These are phyloP conservation scores for Pueraria montana DNA, from an alignment of 306 rosid genomes.

Conservation along the genomic window DNA sequence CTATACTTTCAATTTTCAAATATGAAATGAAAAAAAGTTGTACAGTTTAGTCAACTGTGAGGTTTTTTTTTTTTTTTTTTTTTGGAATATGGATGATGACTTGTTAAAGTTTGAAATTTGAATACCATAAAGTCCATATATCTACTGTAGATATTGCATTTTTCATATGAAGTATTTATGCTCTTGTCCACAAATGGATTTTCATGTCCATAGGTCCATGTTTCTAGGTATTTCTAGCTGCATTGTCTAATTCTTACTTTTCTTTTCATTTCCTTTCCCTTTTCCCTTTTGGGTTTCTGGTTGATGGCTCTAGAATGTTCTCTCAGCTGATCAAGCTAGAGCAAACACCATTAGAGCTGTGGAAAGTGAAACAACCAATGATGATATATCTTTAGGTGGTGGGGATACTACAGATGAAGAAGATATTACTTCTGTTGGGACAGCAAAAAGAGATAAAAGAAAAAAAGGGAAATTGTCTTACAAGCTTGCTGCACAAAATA, in stretches of 20 bases:
- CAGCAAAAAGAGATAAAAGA: constrained; percentile 41
- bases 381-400: constrained; percentile 49
- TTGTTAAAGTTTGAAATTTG: no score
- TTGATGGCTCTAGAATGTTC: constrained; percentile 63
- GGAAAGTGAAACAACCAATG: constrained; percentile 55
- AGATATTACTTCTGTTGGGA: constrained; percentile 44
- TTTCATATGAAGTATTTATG: constrained; percentile 34
- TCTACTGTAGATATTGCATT: constrained; percentile 2
- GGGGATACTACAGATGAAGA: constrained; percentile 51
- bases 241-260: no score
- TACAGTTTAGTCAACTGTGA: background rate
- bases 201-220: background rate
- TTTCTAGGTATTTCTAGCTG: no score
- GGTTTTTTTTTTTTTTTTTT: no score
- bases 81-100: no score
- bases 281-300: constrained; percentile 12
- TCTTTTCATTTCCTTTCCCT: background rate
- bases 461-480: constrained; percentile 37
- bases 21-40: background rate
- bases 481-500: constrained; percentile 54
- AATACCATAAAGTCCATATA: background rate
- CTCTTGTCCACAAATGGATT: background rate
- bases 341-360: constrained; percentile 58
- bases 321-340: constrained; percentile 51
- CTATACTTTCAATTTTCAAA: no score